A percentile compares a stretch with the other conserved stretches of the same genome.
phyloP scores from a whole-genome alignment of 1,139 yeast genomes.

The Taphrina communis region DNA sequence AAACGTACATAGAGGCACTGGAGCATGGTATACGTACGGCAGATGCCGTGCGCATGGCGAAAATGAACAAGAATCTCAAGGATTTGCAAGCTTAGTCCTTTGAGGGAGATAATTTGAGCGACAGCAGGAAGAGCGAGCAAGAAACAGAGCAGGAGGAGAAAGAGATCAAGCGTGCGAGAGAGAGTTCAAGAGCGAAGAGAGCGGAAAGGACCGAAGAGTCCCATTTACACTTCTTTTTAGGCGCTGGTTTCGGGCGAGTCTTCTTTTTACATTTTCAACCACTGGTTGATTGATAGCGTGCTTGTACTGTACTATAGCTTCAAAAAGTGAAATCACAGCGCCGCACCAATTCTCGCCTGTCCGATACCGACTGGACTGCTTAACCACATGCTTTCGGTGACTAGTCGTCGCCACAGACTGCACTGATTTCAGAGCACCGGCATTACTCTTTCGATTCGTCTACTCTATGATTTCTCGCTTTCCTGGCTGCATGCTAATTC shows the following conservation, averaged over 20 bases:
- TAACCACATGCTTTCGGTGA: no score
- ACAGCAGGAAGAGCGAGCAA: no score
- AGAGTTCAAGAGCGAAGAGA: background rate
- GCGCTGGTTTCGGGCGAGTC: background rate
- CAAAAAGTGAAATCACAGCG: no score
- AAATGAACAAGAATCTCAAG: conserved; percentile 17
- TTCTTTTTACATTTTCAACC: background rate
- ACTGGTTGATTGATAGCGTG: background rate
- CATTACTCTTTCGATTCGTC: no score
- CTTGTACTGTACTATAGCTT: background rate
- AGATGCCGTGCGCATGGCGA: conserved; percentile 5
- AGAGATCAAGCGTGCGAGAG: background rate
- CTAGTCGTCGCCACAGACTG: no score
- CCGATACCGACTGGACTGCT: no score
- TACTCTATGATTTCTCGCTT: no score
- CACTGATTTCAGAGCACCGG: no score
- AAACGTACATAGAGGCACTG: conserved; percentile 46
- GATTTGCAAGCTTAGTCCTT: conserved; percentile 2
- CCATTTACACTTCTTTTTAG: background rate
- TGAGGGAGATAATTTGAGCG: background rate
- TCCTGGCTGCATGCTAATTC: no score
- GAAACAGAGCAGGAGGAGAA: no score
- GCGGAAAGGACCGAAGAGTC: background rate
- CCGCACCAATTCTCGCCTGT: no score
- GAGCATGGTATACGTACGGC: conserved; percentile 24